Percentiles rank a stretch among this genome's conserved stretches.
phyloP scores from a whole-genome alignment of 805 yeast genomes.

The Ogataea degrootiae region DNA sequence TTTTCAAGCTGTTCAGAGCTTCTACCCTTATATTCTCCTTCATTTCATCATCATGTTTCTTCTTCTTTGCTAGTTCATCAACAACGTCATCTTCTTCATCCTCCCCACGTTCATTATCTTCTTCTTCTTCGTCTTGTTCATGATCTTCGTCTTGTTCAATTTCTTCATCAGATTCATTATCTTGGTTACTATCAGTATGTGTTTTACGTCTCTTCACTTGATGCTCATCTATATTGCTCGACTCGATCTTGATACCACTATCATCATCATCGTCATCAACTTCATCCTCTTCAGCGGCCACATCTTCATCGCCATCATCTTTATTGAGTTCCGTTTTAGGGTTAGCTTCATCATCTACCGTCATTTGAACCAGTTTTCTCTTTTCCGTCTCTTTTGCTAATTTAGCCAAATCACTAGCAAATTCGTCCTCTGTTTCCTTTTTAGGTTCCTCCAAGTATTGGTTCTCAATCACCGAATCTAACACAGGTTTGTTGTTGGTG shows the following conservation, averaged over 20 bases:
- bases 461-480: not conserved
- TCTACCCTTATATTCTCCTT: slow-evolving; percentile 45
- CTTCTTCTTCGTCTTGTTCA: slow-evolving; percentile 9
- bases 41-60: slow-evolving; percentile 21
- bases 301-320: slow-evolving; percentile 25
- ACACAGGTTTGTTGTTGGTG: too few species aligned
- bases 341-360: not conserved
- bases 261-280: slow-evolving; percentile 7
- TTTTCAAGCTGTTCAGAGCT: slow-evolving; percentile 70
- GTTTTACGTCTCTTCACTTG: not conserved
- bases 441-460: not conserved
- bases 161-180: not conserved
- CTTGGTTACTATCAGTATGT: slow-evolving; percentile 1
- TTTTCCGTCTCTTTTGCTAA: slow-evolving; percentile 35
- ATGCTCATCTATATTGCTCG: slow-evolving; percentile 3
- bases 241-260: not conserved
- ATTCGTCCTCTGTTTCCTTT: not conserved
- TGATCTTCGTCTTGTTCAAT: slow-evolving; percentile 8
- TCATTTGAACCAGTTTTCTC: slow-evolving; percentile 15
- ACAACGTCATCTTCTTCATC: slow-evolving; percentile 21
- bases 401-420: slow-evolving; percentile 37
- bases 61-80: slow-evolving; percentile 19
- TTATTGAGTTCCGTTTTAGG: slow-evolving; percentile 34
- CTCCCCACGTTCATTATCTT: slow-evolving; percentile 11
- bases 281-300: slow-evolving; percentile 18